These are phyloP conservation scores for Austroboletus eburneus DNA, from an alignment of 768 basidiomycete genomes.

Conservation along the genomic window DNA sequence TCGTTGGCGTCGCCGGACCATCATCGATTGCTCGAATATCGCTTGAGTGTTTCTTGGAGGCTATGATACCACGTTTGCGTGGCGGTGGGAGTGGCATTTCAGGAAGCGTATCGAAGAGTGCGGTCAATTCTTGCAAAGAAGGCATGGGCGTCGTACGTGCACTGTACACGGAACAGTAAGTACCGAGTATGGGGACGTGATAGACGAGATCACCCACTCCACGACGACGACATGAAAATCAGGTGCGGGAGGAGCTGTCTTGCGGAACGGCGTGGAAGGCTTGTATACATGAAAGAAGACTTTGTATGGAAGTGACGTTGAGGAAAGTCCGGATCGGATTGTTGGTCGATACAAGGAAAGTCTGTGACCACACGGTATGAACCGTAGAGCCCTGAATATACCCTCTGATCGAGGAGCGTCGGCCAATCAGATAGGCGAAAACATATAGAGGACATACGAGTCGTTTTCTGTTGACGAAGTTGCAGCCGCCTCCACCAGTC, in stretches of 20 bases:
- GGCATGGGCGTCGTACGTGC: constrained; percentile 83
- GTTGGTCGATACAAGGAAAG: constrained; percentile 34
- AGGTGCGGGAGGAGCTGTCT: constrained; percentile 68
- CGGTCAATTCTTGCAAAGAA: constrained; percentile 68
- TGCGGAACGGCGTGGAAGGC: constrained; percentile 80
- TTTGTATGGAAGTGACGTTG: constrained; percentile 42
- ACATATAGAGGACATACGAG: constrained; percentile 42
- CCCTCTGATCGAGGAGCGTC: constrained; percentile 42
- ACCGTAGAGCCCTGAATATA: constrained; percentile 64
- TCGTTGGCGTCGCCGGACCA: constrained; percentile 4
- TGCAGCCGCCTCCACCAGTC: constrained; percentile 68
- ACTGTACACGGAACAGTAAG: constrained; percentile 38
- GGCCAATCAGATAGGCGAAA: neutral
- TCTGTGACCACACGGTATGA: constrained; percentile 65
- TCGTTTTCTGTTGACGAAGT: constrained; percentile 49
- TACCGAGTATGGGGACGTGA: neutral
- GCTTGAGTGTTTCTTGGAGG: constrained; percentile 2
- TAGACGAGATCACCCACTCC: constrained; percentile 50
- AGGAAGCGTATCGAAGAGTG: constrained; percentile 68
- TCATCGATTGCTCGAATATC: neutral
- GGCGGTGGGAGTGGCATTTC: constrained; percentile 59
- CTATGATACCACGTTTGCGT: constrained; percentile 30
- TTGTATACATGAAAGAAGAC: constrained; percentile 92
- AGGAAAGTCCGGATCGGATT: constrained; percentile 6
- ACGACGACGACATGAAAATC: constrained; percentile 87